Percentiles rank a stretch among this genome's conserved stretches.
Evolutionary conservation across 208 protist species (phyloP).

Genomic region (Leishmania mexicana): DNA sequence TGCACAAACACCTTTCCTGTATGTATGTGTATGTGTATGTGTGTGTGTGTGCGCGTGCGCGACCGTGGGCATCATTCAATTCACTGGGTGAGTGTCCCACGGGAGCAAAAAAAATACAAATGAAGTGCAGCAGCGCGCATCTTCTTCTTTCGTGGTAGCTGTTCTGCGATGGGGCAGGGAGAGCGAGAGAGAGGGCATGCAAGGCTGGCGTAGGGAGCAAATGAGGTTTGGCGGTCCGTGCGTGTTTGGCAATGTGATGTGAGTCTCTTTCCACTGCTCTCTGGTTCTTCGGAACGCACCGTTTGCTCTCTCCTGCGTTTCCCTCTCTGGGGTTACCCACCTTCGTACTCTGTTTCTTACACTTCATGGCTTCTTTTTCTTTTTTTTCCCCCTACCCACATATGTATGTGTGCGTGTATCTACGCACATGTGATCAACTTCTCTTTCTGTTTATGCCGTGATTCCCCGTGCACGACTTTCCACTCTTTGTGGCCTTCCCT

Average conservation of each 20-base stretch:
- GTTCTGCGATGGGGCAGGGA: background rate
- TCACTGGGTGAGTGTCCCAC: background rate
- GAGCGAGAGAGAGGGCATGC: background rate
- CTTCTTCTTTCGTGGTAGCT: background rate
- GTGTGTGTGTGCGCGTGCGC: background rate
- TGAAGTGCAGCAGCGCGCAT: background rate
- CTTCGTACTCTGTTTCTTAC: conserved; percentile 12
- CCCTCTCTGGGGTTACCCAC: background rate
- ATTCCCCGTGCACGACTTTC: background rate
- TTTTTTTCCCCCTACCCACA: background rate
- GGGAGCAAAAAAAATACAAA: background rate
- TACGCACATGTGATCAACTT: conserved; percentile 3
- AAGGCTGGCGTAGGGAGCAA: background rate
- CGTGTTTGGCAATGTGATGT: background rate
- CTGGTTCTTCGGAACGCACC: background rate
- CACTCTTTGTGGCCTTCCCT: background rate
- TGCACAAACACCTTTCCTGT: background rate
- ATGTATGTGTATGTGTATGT: background rate
- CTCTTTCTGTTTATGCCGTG: conserved; percentile 9
- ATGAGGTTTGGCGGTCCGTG: background rate
- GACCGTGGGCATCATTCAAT: background rate
- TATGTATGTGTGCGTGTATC: background rate
- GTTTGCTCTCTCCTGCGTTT: background rate
- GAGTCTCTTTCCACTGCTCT: background rate
- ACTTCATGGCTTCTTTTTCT: conserved; percentile 1